phyloP scores from a whole-genome alignment of 768 basidiomycete species.

The Kondoa malvinella region DNA sequence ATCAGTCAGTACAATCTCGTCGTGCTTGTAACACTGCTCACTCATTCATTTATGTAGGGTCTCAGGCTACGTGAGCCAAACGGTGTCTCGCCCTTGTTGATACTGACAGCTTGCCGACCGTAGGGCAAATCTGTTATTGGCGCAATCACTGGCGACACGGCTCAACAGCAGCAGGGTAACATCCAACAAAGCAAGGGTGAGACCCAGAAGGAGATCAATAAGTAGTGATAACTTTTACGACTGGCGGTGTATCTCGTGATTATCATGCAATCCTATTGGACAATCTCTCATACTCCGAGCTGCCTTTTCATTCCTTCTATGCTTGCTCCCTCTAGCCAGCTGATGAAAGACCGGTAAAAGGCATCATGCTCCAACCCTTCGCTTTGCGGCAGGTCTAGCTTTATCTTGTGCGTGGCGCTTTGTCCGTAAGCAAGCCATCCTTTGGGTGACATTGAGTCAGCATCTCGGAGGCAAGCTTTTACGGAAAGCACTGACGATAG shows the following conservation, averaged over 20 bases:
- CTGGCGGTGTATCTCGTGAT: too few species aligned
- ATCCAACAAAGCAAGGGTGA: background rate
- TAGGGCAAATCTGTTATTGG: background rate
- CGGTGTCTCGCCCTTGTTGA: too few species aligned
- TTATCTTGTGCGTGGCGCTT: constrained; percentile 16
- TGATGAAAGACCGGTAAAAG: constrained; percentile 22
- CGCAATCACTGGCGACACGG: background rate
- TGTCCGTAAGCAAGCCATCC: constrained; percentile 26
- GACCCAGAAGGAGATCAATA: background rate
- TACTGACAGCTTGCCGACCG: too few species aligned
- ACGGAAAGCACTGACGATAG: constrained; percentile 18
- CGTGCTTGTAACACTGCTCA: too few species aligned
- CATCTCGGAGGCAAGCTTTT: background rate
- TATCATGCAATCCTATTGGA: background rate
- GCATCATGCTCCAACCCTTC: constrained; percentile 23
- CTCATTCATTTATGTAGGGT: too few species aligned
- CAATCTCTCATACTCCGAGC: constrained; percentile 23
- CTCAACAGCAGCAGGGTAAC: background rate
- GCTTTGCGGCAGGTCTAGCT: constrained; percentile 21
- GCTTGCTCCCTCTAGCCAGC: constrained; percentile 21
- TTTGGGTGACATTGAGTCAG: constrained; percentile 1
- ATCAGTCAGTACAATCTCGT: too few species aligned
- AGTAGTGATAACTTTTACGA: too few species aligned
- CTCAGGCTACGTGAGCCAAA: too few species aligned
- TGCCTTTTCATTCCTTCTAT: constrained; percentile 24